Base-by-base conservation (phyloP, 2,329 filamentous ascomycete species). In the Phaeosphaeriaceae sp. region DNA sequence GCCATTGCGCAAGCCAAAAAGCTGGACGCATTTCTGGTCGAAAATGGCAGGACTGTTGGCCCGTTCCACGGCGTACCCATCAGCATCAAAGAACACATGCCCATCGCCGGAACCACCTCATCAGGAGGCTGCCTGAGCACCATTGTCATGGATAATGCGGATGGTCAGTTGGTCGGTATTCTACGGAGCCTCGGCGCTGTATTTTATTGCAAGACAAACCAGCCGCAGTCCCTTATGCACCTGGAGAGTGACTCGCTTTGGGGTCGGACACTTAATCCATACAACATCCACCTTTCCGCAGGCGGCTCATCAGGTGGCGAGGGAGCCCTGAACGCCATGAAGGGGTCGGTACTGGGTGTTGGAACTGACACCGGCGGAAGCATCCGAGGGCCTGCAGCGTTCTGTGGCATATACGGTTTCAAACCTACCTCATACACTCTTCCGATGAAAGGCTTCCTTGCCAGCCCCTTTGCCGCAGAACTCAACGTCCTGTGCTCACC, bases 181-280 rank as follows among this genome's bases (percentile, higher is more conserved):
- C 71, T 85, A 4, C 73, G 80, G n/a, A 69, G 65, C 7, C 69
- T 81, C 3, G 83, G 83, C 8, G 82, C 82, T 1, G 74, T 83
- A 0, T 71, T 85, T 0, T 75, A 77, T 51, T 73, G 68, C 59
- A 79, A 82, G 63, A 82, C 80, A 2, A 81, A 81, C 47, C 65
- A 81, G 3, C 78, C 81, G 2, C 76, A 79, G 44, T 77, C 76
- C 1, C 72, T 82, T 52, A 77, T 81, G 81, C 63, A 71, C 46
- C 77, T 80, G 4, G 82, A 85, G 68, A 83, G 81, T 0, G 69
- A 79, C 60, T 85, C 84, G 68, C 81, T 84, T 30, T 73, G 72
- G 39, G 70, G 70, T 4, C 58, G 68, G 9, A 66, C 75, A 2
- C 53, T 79, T 17, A 80, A 81, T 53, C 74, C 79, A 2, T 67